Percentiles rank a stretch among this genome's conserved stretches.
Conservation (phyloP, 345 rosid species). For the Anacardium occidentale region DNA sequence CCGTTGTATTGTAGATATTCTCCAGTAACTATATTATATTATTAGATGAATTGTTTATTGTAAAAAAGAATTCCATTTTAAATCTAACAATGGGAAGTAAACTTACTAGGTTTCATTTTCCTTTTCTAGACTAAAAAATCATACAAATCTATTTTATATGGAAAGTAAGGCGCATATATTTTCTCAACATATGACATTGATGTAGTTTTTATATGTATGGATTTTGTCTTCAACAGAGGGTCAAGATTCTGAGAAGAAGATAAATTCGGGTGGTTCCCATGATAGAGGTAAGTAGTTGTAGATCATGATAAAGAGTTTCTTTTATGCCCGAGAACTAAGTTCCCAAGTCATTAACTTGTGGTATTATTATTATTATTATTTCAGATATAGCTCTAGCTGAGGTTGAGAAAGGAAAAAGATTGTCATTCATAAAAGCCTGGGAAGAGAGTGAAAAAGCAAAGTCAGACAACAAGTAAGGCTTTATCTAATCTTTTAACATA, state of each 20-base stretch:
- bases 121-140: neutral
- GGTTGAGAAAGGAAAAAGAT: constrained; percentile 65
- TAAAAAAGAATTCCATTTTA: neutral
- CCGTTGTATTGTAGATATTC: neutral
- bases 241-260: constrained; percentile 47
- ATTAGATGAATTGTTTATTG: neutral
- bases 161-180: neutral
- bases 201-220: too few relatives aligned
- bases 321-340: neutral
- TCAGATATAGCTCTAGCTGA: constrained; percentile 83
- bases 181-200: too few relatives aligned
- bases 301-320: too few relatives aligned
- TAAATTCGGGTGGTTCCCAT: constrained; percentile 53
- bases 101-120: neutral
- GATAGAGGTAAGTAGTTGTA: constrained; percentile 55
- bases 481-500: neutral
- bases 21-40: neutral
- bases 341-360: neutral
- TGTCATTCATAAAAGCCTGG: constrained; percentile 79
- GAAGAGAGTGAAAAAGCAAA: constrained; percentile 82
- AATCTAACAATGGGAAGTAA: neutral
- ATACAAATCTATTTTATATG: neutral
- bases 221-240: constrained; percentile 45
- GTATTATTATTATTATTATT: constrained; percentile 13
- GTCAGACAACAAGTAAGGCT: constrained; percentile 76